phyloP scores from a whole-genome alignment of 208 protist species.

The Leishmania braziliensis region DNA sequence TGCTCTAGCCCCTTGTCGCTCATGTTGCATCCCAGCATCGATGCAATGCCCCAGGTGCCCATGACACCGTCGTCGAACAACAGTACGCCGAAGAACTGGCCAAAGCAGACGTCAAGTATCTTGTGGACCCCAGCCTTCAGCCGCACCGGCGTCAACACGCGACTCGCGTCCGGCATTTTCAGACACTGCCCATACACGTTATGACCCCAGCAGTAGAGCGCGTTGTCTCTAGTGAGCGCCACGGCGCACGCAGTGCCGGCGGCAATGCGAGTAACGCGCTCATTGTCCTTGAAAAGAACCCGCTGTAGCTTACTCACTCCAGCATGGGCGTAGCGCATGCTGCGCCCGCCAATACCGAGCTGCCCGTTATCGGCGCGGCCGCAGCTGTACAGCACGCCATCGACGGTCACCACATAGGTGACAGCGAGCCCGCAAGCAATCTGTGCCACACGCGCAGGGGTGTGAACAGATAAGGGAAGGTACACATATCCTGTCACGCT shows the following conservation, averaged over 20 bases:
- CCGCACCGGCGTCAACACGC: slow-evolving; percentile 35
- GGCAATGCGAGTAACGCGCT: slow-evolving; percentile 41
- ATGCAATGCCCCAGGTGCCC: slow-evolving; percentile 57
- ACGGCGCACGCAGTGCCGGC: slow-evolving; percentile 48
- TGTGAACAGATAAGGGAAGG: slow-evolving; percentile 32
- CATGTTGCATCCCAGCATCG: slow-evolving; percentile 50
- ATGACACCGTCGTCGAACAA: slow-evolving; percentile 55
- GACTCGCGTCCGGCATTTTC: slow-evolving; percentile 18
- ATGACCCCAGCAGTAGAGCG: slow-evolving; percentile 74
- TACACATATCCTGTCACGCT: slow-evolving; percentile 12
- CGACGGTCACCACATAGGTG: slow-evolving; percentile 56
- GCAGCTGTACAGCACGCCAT: slow-evolving; percentile 74
- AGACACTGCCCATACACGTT: slow-evolving; percentile 82
- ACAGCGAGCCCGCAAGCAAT: slow-evolving; percentile 72
- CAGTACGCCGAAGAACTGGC: slow-evolving; percentile 48
- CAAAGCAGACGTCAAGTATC: slow-evolving; percentile 57
- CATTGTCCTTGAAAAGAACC: slow-evolving; percentile 36
- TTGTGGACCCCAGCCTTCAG: slow-evolving; percentile 27
- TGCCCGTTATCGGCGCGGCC: slow-evolving; percentile 60
- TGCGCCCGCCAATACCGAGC: slow-evolving; percentile 42
- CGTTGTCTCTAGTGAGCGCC: slow-evolving; percentile 36
- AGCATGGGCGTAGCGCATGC: slow-evolving; percentile 16
- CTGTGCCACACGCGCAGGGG: slow-evolving; percentile 35
- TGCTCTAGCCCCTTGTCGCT: slow-evolving; percentile 24
- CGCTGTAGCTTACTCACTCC: slow-evolving; percentile 28